A percentile compares a stretch with the other conserved stretches of the same genome.
These are phyloP conservation scores for Chlamydomonas urium DNA, from an alignment of 139 green algal species.

Conservation along the genomic window DNA sequence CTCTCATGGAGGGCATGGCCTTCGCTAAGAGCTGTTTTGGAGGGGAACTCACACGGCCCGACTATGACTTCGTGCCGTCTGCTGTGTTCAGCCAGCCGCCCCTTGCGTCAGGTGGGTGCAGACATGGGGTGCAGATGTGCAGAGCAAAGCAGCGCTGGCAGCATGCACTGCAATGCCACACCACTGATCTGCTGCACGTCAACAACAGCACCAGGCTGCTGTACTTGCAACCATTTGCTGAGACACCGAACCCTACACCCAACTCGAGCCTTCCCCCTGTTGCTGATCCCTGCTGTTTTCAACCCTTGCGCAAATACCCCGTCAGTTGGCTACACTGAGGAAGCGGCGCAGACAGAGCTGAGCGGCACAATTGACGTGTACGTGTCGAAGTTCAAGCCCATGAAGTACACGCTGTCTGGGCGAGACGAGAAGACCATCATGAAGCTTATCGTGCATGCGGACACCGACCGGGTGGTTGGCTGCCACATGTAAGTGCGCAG, in stretches of 20 bases:
- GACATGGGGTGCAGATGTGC: no score
- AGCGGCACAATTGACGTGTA: constrained; percentile 42
- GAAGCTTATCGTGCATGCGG: constrained; percentile 87
- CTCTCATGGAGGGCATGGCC: constrained; percentile 97
- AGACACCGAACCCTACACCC: no score
- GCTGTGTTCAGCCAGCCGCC: constrained; percentile 87
- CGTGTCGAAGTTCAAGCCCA: constrained; percentile 84
- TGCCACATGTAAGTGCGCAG: constrained; percentile 91
- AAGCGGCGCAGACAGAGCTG: constrained; percentile 2
- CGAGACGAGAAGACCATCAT: constrained; percentile 59
- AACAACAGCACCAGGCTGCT: no score
- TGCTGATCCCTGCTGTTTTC: no score
- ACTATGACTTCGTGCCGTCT: constrained; percentile 69
- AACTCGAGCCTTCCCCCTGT: no score
- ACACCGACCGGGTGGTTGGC: constrained; percentile 77
- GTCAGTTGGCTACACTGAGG: constrained; percentile 13
- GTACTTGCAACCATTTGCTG: no score
- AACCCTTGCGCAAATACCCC: no score
- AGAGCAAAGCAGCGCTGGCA: no score
- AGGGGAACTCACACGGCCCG: constrained; percentile 67
- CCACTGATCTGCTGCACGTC: no score
- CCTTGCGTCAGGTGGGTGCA: constrained; percentile 53
- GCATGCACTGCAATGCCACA: no score
- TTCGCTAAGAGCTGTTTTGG: constrained; percentile 82
- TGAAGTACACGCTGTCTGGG: constrained; percentile 91